Base-by-base conservation (phyloP, 148 eudicot genomes). In the Nyssa sinensis region DNA sequence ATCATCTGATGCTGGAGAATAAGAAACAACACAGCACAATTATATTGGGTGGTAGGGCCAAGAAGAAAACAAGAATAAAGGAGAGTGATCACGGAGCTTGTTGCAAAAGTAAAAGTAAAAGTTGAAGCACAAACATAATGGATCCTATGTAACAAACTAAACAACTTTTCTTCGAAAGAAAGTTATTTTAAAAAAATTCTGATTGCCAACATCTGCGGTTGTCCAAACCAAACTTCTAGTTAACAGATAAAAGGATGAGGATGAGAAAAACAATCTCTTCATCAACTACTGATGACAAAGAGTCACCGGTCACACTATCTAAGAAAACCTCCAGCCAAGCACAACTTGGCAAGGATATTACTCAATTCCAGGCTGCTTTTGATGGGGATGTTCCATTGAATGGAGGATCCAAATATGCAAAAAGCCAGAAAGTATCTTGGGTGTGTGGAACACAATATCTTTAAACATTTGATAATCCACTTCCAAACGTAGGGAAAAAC, bases 1-100 rank as follows among this genome's bases (percentile, higher is more conserved):
- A 69, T 88, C 94, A 81, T 86, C 87, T 67, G 86, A 90, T 82
- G 83, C 91, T 90, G 81, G 39, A 73, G 62, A 77, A 72, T 67
- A 64, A 64, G 58, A 78, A 7, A 79, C 59, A 55, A n/a, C 59
- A 55, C 24, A n/a, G 67, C 64, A 75, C 25, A 80, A 75, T 78
- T 67, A 79, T 75, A 63, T 71, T 69, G 21, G 59, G 33, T 74
- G 78, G 85, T 66, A 77, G 84, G 82, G 71, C 86, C 81, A 33
- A 78, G 39, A 66, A 77, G 72, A 64, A 33, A 71, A 73, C 34
- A 74, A 69, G 75, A 67, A 61, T 61, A 70, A 84, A 76, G 75
- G 65, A 74, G 60, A 32, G 41, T 67, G 74, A 44, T n/a, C 58
- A 79, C 35, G 58, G 73, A 76, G 78, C 53, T 69, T 64, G 29